Percentiles rank a stretch among this genome's conserved stretches.
These are phyloP conservation scores for Salvia splendens DNA, from an alignment of 257 asterid species.

Conservation along the genomic window DNA sequence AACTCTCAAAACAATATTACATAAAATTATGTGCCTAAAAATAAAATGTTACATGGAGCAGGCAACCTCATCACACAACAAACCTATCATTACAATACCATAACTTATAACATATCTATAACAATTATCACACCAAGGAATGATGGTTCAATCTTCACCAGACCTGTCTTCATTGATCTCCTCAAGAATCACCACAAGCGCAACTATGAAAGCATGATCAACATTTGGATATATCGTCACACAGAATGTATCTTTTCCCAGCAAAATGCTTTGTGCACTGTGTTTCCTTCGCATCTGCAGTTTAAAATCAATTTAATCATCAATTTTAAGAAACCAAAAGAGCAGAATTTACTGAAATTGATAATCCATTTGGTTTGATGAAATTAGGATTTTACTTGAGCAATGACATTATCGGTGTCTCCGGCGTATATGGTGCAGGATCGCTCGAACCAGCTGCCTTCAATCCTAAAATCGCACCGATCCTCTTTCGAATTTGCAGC, in stretches of 20 bases:
- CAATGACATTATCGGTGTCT: slow-evolving; percentile 50
- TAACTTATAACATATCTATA: no score
- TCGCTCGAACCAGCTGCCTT: slow-evolving; percentile 68
- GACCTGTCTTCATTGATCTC: slow-evolving; percentile 67
- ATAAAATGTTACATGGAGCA: no score
- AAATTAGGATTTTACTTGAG: slow-evolving; percentile 54
- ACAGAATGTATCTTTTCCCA: slow-evolving; percentile 68
- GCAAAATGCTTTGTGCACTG: slow-evolving; percentile 51
- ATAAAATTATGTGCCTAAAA: no score
- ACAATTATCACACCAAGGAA: background rate
- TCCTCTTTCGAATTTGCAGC: slow-evolving; percentile 48
- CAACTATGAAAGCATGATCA: slow-evolving; percentile 78
- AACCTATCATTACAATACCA: background rate
- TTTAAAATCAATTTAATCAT: background rate
- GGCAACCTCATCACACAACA: background rate
- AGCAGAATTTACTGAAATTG: no score
- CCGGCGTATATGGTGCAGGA: slow-evolving; percentile 59
- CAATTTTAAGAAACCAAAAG: no score
- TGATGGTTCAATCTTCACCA: slow-evolving; percentile 29
- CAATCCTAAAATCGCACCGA: slow-evolving; percentile 53
- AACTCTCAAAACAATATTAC: no score
- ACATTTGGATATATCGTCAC: slow-evolving; percentile 77
- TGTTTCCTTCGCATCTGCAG: slow-evolving; percentile 77
- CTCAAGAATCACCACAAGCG: slow-evolving; percentile 71
- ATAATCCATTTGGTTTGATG: no score